phyloP scores from a whole-genome alignment of 2,329 filamentous ascomycete species.

The Sarocladium oryzae region DNA sequence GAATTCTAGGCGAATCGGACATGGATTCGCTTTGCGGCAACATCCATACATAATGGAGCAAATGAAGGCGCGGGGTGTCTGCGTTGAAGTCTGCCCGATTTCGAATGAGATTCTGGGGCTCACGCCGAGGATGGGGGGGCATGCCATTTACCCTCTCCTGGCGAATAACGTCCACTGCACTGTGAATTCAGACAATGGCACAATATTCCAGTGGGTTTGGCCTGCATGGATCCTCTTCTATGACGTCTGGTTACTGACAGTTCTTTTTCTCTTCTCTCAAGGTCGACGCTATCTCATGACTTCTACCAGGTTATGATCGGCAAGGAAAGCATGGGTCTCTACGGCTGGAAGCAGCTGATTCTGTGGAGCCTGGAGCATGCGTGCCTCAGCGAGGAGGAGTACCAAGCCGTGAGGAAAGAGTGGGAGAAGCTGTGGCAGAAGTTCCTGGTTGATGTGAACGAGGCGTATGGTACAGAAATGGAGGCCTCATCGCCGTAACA shows the following conservation, averaged over 20 bases:
- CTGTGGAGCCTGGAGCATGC: slow-evolving; percentile 58
- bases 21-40: slow-evolving; percentile 63
- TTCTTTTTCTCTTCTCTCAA: slow-evolving; percentile 21
- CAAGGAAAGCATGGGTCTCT: slow-evolving; percentile 57
- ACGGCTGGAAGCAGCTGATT: slow-evolving; percentile 64
- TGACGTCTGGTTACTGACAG: background rate
- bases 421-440: slow-evolving; percentile 52
- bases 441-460: slow-evolving; percentile 49
- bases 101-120: slow-evolving; percentile 71
- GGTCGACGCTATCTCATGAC: slow-evolving; percentile 66
- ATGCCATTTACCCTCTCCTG: slow-evolving; percentile 60
- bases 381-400: slow-evolving; percentile 41
- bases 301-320: slow-evolving; percentile 73
- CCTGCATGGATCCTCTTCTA: no score
- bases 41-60: slow-evolving; percentile 60
- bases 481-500: slow-evolving; percentile 2
- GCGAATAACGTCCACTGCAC: slow-evolving; percentile 70
- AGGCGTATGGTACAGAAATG: slow-evolving; percentile 25
- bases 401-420: slow-evolving; percentile 25
- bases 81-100: slow-evolving; percentile 71
- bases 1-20: slow-evolving; percentile 62
- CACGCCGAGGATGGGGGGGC: slow-evolving; percentile 57
- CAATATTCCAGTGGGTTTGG: slow-evolving; percentile 56
- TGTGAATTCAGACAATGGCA: slow-evolving; percentile 69
- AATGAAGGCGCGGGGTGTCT: slow-evolving; percentile 58